Conservation (phyloP, 2,329 filamentous ascomycete genomes). For the Exophiala sideris region DNA sequence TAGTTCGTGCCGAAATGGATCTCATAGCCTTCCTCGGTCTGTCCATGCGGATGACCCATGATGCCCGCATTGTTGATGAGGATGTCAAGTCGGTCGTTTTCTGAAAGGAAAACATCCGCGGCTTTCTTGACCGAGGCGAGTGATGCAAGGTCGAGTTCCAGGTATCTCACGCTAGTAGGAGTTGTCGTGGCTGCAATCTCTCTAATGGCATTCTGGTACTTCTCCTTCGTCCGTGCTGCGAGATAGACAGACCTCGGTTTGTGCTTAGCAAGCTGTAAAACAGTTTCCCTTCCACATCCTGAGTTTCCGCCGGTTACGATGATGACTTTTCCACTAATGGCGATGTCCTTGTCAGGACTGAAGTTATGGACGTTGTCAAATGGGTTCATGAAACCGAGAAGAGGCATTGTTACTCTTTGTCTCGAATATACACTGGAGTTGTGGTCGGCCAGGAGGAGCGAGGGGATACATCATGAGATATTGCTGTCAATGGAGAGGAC, state of each 20-base stretch:
- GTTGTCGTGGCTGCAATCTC: slow-evolving; percentile 34
- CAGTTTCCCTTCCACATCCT: slow-evolving; percentile 47
- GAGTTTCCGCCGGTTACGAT: slow-evolving; percentile 51
- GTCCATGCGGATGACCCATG: slow-evolving; percentile 39
- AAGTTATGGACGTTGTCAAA: slow-evolving; percentile 29
- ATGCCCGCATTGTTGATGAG: slow-evolving; percentile 48
- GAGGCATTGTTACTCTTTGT: background rate
- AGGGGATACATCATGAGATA: too few relatives aligned
- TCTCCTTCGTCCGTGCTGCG: slow-evolving; percentile 44
- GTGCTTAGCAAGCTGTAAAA: slow-evolving; percentile 49
- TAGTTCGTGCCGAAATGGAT: slow-evolving; percentile 52
- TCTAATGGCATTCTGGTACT: slow-evolving; percentile 34
- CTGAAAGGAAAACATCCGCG: slow-evolving; percentile 35
- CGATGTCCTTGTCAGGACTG: slow-evolving; percentile 44
- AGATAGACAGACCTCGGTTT: slow-evolving; percentile 54
- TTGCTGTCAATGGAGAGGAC: too few relatives aligned
- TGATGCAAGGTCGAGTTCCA: slow-evolving; percentile 35
- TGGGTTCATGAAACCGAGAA: slow-evolving; percentile 9
- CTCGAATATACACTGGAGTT: too few relatives aligned
- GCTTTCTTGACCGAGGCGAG: slow-evolving; percentile 35
- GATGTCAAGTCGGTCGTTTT: slow-evolving; percentile 41
- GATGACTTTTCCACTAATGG: slow-evolving; percentile 48
- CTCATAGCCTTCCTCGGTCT: slow-evolving; percentile 50
- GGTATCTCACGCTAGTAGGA: slow-evolving; percentile 29
- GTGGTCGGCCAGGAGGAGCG: too few relatives aligned